Conservation (phyloP, 129 eudicot genomes). For the Deinandra increscens region DNA sequence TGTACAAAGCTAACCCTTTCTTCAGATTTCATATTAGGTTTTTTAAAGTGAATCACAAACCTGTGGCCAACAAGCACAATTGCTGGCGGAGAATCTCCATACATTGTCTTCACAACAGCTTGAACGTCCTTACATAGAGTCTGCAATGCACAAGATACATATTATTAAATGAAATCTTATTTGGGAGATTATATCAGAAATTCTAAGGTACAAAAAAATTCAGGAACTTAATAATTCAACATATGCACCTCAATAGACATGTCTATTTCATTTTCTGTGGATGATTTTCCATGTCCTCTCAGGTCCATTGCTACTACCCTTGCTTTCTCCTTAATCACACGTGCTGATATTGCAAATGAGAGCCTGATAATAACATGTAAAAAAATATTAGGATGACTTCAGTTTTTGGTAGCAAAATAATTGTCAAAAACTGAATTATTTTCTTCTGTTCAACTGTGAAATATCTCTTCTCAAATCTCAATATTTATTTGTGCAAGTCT, state of each 20-base stretch:
- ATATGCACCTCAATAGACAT: conserved; percentile 75
- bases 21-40: not conserved
- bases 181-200: not conserved
- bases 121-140: conserved; percentile 79
- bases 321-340: conserved; percentile 76
- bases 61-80: conserved; percentile 96
- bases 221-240: not conserved
- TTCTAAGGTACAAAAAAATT: not conserved
- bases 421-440: not conserved
- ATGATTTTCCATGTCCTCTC: conserved; percentile 96
- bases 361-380: conserved; percentile 52
- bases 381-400: not conserved
- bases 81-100: conserved; percentile 92
- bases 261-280: conserved; percentile 83
- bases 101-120: conserved; percentile 88
- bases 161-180: not conserved
- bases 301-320: conserved; percentile 92
- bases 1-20: not conserved
- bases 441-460: not conserved
- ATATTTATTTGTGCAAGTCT: conserved; percentile 5
- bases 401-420: conserved; percentile 2
- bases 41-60: conserved; percentile 37
- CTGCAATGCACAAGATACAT: conserved; percentile 44
- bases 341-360: conserved; percentile 82
- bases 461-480: not conserved